A percentile compares a stretch with the other conserved stretches of the same genome.
phyloP scores from a whole-genome alignment of 371 early-diverging fungal species.

The Mortierella polycephala region DNA sequence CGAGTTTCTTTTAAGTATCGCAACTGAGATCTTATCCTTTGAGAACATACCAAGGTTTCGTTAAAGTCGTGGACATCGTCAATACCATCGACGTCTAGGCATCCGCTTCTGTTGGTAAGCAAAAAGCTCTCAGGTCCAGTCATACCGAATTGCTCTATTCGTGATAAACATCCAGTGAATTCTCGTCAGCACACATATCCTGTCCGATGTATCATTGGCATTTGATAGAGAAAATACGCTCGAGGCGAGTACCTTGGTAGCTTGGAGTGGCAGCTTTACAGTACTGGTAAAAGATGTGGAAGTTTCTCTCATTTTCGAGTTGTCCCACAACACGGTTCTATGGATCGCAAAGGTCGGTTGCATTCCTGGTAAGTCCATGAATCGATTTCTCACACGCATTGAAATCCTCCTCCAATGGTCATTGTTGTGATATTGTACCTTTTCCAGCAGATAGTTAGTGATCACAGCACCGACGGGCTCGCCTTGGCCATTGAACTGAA shows the following conservation, averaged over 20 bases:
- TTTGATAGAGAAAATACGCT: neutral
- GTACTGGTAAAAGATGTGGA: constrained; percentile 97
- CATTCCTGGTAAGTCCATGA: neutral
- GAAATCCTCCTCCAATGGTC: too few species aligned
- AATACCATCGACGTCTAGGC: constrained; percentile 85
- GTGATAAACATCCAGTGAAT: neutral
- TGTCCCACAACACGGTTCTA: constrained; percentile 96
- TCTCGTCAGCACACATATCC: too few species aligned
- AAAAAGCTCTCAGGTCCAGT: constrained; percentile 85
- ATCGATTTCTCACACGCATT: neutral
- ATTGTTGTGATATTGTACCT: constrained; percentile 62
- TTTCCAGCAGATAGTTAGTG: constrained; percentile 98
- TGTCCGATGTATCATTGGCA: neutral
- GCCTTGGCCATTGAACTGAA: constrained; percentile 93
- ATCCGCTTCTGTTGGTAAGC: constrained; percentile 80
- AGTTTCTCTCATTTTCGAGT: constrained; percentile 95
- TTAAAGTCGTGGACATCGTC: constrained; percentile 80
- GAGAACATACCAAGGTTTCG: constrained; percentile 70
- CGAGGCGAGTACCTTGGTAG: constrained; percentile 65
- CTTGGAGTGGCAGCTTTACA: constrained; percentile 81
- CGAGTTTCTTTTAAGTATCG: neutral
- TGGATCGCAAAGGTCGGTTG: neutral
- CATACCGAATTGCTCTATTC: constrained; percentile 77
- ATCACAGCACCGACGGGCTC: constrained; percentile 98
- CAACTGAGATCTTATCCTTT: neutral